Percentiles rank a stretch among this genome's conserved stretches.
Evolutionary conservation across 257 asterid genomes (phyloP).

Genomic region (Primulina tabacum): DNA sequence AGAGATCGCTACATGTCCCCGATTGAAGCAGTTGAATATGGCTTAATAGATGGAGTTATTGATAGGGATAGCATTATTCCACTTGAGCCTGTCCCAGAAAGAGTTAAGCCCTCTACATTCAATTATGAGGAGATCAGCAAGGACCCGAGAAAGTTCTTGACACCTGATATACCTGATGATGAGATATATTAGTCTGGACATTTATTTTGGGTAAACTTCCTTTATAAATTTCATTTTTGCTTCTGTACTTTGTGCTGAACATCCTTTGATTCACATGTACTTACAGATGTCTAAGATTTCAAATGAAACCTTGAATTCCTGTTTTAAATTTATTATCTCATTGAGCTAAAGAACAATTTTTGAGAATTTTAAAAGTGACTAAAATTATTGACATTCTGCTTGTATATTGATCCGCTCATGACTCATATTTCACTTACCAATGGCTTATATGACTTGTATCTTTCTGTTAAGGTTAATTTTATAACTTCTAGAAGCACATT

Average conservation of each 20-base stretch:
- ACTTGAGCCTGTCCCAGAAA: conserved; percentile 73
- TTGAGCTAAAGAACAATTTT: background rate
- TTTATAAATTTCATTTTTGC: background rate
- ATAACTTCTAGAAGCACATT: background rate
- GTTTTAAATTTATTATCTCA: background rate
- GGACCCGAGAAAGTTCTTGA: conserved; percentile 40
- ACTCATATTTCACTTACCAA: background rate
- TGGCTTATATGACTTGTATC: background rate
- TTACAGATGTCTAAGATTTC: background rate
- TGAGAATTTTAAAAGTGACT: no score
- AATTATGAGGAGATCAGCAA: conserved; percentile 52
- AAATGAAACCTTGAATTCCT: background rate
- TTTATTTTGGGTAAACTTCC: conserved; percentile 29
- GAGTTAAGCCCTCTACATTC: conserved; percentile 57
- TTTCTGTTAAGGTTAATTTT: background rate
- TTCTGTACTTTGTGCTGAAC: background rate
- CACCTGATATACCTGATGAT: conserved; percentile 59
- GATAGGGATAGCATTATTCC: conserved; percentile 81
- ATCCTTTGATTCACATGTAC: background rate
- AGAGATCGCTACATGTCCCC: conserved; percentile 95
- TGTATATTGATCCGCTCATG: background rate
- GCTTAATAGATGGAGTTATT: conserved; percentile 84
- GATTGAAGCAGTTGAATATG: conserved; percentile 90
- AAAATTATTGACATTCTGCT: background rate
- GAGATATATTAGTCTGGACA: conserved; percentile 44